phyloP scores from a whole-genome alignment of 1,139 yeast species.

The Lizanozyma gosingica region DNA sequence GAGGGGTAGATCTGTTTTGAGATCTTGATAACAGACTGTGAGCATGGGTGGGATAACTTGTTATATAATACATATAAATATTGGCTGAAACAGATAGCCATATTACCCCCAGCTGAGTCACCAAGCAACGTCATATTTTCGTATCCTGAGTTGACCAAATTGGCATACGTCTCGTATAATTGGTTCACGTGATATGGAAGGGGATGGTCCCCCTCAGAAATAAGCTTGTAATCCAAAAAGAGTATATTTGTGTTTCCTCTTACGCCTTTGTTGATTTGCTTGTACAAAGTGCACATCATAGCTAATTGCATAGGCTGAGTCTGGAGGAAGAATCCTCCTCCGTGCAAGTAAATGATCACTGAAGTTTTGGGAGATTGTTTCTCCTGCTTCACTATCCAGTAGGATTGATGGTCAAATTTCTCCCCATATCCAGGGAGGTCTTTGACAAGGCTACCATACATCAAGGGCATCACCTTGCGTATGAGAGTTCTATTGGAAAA shows the following conservation, averaged over 20 bases:
- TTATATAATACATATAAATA: slow-evolving; percentile 12
- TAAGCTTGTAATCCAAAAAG: slow-evolving; percentile 31
- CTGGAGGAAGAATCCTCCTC: slow-evolving; percentile 36
- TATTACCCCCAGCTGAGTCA: slow-evolving; percentile 37
- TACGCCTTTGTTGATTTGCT: slow-evolving; percentile 19
- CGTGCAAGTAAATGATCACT: slow-evolving; percentile 29
- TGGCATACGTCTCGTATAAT: slow-evolving; percentile 21
- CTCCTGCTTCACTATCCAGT: slow-evolving; percentile 29
- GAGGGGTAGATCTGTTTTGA: slow-evolving; percentile 17
- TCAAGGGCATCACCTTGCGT: slow-evolving; percentile 5
- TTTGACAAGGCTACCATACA: background rate
- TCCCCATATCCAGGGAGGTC: slow-evolving; percentile 23
- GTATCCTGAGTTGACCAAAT: slow-evolving; percentile 20
- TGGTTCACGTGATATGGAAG: slow-evolving; percentile 30
- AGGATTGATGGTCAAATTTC: slow-evolving; percentile 22
- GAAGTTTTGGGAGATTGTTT: slow-evolving; percentile 24
- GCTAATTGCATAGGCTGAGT: slow-evolving; percentile 26
- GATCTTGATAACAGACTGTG: background rate
- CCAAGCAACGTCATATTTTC: slow-evolving; percentile 27
- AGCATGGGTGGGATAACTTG: slow-evolving; percentile 1
- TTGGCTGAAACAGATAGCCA: slow-evolving; percentile 22
- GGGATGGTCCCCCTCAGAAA: slow-evolving; percentile 17
- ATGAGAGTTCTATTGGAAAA: slow-evolving; percentile 8
- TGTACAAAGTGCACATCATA: slow-evolving; percentile 20
- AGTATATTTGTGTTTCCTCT: slow-evolving; percentile 21